Evolutionary conservation across 2,329 filamentous ascomycete species (phyloP).

Genomic region (Neofusicoccum parvum): DNA sequence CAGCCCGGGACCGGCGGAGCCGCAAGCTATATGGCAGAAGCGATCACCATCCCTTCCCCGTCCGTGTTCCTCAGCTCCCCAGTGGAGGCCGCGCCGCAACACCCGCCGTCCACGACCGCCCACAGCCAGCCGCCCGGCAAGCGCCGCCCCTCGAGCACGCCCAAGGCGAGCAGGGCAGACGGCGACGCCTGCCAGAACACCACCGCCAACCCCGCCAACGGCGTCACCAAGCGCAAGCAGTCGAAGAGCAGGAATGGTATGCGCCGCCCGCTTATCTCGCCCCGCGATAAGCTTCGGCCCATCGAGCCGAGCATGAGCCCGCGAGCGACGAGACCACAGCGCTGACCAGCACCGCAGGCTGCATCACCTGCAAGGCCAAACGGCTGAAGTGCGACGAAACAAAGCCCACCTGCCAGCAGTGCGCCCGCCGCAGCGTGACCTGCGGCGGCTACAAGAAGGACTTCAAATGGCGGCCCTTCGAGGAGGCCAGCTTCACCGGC

Average conservation of each 20-base stretch:
- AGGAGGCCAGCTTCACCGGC: conserved; percentile 59
- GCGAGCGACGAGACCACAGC: conserved; percentile 20
- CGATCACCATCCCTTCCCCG: conserved; percentile 62
- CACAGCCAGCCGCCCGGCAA: conserved; percentile 29
- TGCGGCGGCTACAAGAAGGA: conserved; percentile 76
- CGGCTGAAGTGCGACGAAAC: conserved; percentile 74
- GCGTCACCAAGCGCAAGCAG: conserved; percentile 65
- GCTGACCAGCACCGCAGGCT: conserved; percentile 52
- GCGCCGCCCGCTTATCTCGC: conserved; percentile 23
- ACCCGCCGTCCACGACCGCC: conserved; percentile 24
- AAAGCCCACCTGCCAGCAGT: conserved; percentile 69
- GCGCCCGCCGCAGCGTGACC: conserved; percentile 63
- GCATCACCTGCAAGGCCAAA: conserved; percentile 73
- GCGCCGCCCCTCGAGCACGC: conserved; percentile 24
- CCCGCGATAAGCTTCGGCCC: conserved; percentile 24
- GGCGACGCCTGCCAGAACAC: background rate
- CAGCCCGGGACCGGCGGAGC: conserved; percentile 2
- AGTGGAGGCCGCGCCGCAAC: conserved; percentile 26
- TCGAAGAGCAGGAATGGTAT: conserved; percentile 76
- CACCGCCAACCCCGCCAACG: conserved; percentile 27
- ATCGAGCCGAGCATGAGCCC: conserved; percentile 19
- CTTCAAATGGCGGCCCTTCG: conserved; percentile 74
- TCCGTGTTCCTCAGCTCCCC: conserved; percentile 54
- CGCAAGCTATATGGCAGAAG: conserved; percentile 50
- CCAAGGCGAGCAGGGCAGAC: conserved; percentile 5